Percentiles rank a stretch among this genome's conserved stretches.
Evolutionary conservation across 768 basidiomycete genomes (phyloP).

Genomic region (Pholiota microspora): DNA sequence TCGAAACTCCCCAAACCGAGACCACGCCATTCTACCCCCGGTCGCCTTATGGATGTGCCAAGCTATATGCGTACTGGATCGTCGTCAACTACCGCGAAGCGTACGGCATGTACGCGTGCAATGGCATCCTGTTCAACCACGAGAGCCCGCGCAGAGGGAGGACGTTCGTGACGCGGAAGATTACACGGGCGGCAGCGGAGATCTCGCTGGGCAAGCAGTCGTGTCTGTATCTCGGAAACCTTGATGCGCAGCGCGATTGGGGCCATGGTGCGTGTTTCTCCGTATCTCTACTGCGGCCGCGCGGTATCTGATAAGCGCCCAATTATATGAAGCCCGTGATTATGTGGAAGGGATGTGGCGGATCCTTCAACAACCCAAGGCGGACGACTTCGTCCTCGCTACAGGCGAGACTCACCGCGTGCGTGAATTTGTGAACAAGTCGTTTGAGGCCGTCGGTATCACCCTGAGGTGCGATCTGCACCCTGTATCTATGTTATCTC

Average conservation of each 20-base stretch:
- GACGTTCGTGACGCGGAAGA: constrained; percentile 96
- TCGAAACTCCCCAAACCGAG: constrained; percentile 93
- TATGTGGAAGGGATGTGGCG: constrained; percentile 99
- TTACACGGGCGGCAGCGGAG: constrained; percentile 89
- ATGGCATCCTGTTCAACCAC: constrained; percentile 98
- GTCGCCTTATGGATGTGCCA: constrained; percentile 93
- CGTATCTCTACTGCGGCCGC: neutral
- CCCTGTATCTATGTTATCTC: neutral
- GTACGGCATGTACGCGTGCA: constrained; percentile 95
- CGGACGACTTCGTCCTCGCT: constrained; percentile 93
- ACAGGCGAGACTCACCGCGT: constrained; percentile 96
- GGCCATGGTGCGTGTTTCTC: constrained; percentile 73
- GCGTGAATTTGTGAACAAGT: constrained; percentile 87
- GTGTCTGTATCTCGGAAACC: constrained; percentile 90
- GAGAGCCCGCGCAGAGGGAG: constrained; percentile 93
- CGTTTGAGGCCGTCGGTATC: constrained; percentile 71
- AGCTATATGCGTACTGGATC: constrained; percentile 91
- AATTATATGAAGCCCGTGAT: constrained; percentile 69
- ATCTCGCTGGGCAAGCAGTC: constrained; percentile 86
- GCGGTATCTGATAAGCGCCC: neutral
- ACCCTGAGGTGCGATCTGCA: constrained; percentile 52
- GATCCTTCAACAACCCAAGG: constrained; percentile 83
- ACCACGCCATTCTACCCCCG: constrained; percentile 99
- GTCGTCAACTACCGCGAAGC: constrained; percentile 92
- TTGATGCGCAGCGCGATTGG: constrained; percentile 97